Conservation (phyloP, 257 asterid species). For the Solanum tarapatanum region DNA sequence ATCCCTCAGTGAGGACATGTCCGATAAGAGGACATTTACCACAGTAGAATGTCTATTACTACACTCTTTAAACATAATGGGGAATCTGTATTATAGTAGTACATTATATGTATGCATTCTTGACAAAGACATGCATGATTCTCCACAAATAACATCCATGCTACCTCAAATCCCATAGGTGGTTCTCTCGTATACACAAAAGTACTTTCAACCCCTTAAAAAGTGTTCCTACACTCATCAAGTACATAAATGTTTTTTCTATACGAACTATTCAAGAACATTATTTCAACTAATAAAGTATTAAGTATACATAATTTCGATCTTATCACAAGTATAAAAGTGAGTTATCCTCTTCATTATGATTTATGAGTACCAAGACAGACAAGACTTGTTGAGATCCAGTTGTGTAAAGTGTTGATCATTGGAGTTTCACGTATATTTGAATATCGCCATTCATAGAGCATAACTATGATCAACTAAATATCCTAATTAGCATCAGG, state of each 20-base stretch:
- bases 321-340: background rate
- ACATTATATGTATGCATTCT: background rate
- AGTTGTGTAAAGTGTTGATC: background rate
- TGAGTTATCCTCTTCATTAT: background rate
- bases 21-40: background rate
- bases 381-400: background rate
- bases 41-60: background rate
- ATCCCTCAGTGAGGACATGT: background rate
- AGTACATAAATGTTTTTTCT: background rate
- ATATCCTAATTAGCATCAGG: background rate
- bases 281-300: background rate
- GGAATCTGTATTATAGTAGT: background rate
- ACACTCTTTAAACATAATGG: background rate
- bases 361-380: background rate
- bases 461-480: background rate
- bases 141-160: background rate
- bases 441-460: background rate
- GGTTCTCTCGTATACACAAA: background rate
- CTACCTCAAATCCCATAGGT: background rate
- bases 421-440: background rate
- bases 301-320: background rate
- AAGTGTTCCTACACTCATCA: background rate
- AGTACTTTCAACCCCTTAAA: background rate
- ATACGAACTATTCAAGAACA: background rate
- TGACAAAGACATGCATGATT: background rate